These are phyloP conservation scores for Microbotryomycetes sp. DNA, from an alignment of 1,284 basidiomycete genomes.

Conservation along the genomic window DNA sequence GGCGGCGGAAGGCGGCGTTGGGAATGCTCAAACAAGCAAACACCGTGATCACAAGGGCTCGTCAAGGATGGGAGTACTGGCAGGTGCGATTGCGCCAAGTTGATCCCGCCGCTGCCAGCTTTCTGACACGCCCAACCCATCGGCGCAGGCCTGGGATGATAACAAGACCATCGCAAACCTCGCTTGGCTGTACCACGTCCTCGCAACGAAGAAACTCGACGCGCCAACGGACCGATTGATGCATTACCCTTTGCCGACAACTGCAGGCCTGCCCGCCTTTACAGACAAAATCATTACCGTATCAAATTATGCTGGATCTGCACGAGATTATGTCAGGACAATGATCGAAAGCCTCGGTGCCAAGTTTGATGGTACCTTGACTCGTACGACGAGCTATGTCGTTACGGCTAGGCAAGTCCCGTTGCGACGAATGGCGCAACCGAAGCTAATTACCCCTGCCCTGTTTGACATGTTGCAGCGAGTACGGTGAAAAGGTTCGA, in stretches of 20 bases:
- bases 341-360: slow-evolving; percentile 69
- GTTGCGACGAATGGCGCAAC: too few species aligned
- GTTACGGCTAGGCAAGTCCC: slow-evolving; percentile 69
- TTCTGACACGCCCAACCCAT: background rate
- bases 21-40: slow-evolving; percentile 47
- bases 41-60: slow-evolving; percentile 59
- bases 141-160: slow-evolving; percentile 50
- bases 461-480: slow-evolving; percentile 48
- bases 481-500: slow-evolving; percentile 61
- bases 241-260: slow-evolving; percentile 51
- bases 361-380: slow-evolving; percentile 70
- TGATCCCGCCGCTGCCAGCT: background rate
- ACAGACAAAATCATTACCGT: slow-evolving; percentile 51
- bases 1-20: slow-evolving; percentile 25
- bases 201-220: slow-evolving; percentile 55
- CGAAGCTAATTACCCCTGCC: too few species aligned
- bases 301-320: slow-evolving; percentile 77
- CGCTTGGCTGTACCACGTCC: slow-evolving; percentile 70
- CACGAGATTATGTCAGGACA: slow-evolving; percentile 75
- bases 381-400: slow-evolving; percentile 58
- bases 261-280: slow-evolving; percentile 8
- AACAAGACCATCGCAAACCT: slow-evolving; percentile 66
- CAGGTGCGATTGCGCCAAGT: slow-evolving; percentile 37
- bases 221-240: slow-evolving; percentile 60
- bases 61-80: slow-evolving; percentile 61